These are phyloP conservation scores for Microdochium bolleyi DNA, from an alignment of 2,329 filamentous ascomycete species.

Conservation along the genomic window DNA sequence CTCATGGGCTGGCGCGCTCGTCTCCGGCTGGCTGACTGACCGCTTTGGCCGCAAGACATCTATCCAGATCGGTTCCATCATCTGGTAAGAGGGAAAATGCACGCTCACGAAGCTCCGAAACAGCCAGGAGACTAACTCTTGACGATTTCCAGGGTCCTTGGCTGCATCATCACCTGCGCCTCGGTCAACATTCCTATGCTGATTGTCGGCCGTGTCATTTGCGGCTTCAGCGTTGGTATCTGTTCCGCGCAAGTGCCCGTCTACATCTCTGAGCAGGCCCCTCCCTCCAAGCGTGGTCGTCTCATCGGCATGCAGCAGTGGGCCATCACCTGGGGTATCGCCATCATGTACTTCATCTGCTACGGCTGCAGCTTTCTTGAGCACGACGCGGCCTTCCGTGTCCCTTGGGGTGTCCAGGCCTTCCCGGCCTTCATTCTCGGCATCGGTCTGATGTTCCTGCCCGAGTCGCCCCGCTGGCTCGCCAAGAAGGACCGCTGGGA, in stretches of 20 bases:
- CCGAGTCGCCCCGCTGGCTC: conserved; percentile 43
- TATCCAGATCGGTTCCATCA: conserved; percentile 39
- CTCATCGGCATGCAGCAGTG: conserved; percentile 36
- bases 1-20: conserved; percentile 57
- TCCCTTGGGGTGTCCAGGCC: conserved; percentile 40
- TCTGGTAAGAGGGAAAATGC: conserved; percentile 32
- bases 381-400: conserved; percentile 37
- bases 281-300: conserved; percentile 34
- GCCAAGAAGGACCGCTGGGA: conserved; percentile 39
- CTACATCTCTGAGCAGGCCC: conserved; percentile 58
- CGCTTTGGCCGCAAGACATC: conserved; percentile 36
- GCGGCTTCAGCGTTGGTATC: conserved; percentile 64
- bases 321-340: conserved; percentile 37
- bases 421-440: conserved; percentile 34
- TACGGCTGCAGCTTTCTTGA: conserved; percentile 36
- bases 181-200: conserved; percentile 46
- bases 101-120: not conserved
- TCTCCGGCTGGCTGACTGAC: conserved; percentile 53
- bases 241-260: conserved; percentile 65
- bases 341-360: conserved; percentile 39
- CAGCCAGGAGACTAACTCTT: not conserved
- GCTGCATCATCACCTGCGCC: conserved; percentile 36
- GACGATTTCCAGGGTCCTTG: conserved; percentile 30
- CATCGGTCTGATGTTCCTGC: conserved; percentile 31
- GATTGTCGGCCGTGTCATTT: conserved; percentile 61